phyloP scores from a whole-genome alignment of 2,329 filamentous ascomycete species.

The Aspergillus novofumigatus region DNA sequence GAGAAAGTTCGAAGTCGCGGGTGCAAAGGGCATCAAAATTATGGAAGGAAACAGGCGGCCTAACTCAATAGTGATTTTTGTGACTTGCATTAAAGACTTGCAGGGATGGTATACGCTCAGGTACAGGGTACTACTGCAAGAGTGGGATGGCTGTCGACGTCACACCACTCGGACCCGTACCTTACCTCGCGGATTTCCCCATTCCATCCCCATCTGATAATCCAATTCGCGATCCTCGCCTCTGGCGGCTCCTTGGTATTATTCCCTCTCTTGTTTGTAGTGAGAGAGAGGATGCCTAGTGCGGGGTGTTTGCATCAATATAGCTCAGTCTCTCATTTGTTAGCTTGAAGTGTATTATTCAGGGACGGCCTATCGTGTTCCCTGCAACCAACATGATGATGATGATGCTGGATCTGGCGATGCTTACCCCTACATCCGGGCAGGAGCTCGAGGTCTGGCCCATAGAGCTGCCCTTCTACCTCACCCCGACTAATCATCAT shows the following conservation, averaged over 20 bases:
- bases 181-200: background rate
- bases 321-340: background rate
- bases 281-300: background rate
- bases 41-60: background rate
- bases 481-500: background rate
- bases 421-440: background rate
- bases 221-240: background rate
- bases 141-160: background rate
- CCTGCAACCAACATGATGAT: background rate
- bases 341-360: background rate
- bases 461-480: background rate
- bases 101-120: too few relatives aligned
- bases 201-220: background rate
- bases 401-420: background rate
- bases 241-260: background rate
- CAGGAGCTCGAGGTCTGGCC: background rate
- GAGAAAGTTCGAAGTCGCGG: too few relatives aligned
- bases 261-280: background rate
- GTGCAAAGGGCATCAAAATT: background rate
- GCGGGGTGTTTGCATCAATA: background rate
- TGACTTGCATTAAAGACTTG: background rate
- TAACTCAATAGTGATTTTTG: background rate
- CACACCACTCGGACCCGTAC: background rate
- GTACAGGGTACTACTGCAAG: background rate
- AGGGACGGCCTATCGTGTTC: background rate